A percentile compares a stretch with the other conserved stretches of the same genome.
These are phyloP conservation scores for Zasmidium angulare DNA, from an alignment of 2,329 filamentous ascomycete species.

Conservation along the genomic window DNA sequence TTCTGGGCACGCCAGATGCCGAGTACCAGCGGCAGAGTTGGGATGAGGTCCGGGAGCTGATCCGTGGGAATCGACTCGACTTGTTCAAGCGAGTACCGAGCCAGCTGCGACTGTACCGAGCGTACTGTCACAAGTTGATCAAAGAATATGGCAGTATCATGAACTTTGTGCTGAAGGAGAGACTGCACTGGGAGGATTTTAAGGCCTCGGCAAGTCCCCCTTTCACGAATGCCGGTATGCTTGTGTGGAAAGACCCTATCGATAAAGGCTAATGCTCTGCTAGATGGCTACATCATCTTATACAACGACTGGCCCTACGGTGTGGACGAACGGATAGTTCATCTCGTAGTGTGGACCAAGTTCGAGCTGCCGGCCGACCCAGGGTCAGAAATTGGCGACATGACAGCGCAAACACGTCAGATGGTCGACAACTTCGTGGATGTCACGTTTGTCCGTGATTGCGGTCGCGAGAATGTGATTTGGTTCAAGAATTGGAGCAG, in stretches of 20 bases:
- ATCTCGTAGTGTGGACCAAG: conserved; percentile 92
- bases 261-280: not conserved
- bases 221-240: not conserved
- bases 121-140: conserved; percentile 65
- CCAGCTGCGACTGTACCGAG: conserved; percentile 74
- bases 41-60: conserved; percentile 65
- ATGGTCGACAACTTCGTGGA: conserved; percentile 72
- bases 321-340: conserved; percentile 72
- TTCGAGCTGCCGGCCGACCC: conserved; percentile 73
- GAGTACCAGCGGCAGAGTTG: conserved; percentile 66
- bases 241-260: no score
- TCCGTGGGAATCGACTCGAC: conserved; percentile 68
- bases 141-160: conserved; percentile 72
- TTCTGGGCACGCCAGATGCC: conserved; percentile 69
- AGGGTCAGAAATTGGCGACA: conserved; percentile 54
- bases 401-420: conserved; percentile 62
- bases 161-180: conserved; percentile 69
- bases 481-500: conserved; percentile 95
- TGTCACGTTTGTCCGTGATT: conserved; percentile 59
- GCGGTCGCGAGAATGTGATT: conserved; percentile 55
- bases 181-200: conserved; percentile 66
- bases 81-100: conserved; percentile 74
- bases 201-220: conserved; percentile 6
- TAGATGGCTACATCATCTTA: conserved; percentile 62
- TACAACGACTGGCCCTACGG: conserved; percentile 96